Evolutionary conservation across 306 rosid genomes (phyloP), one percentile per base, ranked within the genome.

Genomic region (Calophaca sinica): DNA sequence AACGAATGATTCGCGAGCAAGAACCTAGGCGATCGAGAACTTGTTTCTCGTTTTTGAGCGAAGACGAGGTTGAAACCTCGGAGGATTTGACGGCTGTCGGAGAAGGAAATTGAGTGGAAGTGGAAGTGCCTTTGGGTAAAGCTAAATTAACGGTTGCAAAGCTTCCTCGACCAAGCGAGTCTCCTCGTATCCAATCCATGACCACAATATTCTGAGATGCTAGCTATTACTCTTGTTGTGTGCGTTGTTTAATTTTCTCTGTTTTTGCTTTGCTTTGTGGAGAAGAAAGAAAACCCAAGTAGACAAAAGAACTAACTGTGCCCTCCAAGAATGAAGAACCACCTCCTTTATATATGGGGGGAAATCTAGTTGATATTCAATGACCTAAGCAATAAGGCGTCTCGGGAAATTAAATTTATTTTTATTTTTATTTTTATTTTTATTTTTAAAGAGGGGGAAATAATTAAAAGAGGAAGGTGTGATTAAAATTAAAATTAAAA

Each of bases 171-270:
- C 99, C 99, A 41, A 96, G 49, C 0, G 82, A 64, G 9, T 85
- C 68, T 32, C 99, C 96, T 55, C 99, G 92, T 84, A 82, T 35
- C 99, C 98, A 96, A 63, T 85, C 89, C 99, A 96, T 91, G 48
- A 5, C 26, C 0, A 20, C 26, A 20, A 1, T 0, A 20, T 20
- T 20, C 26, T 20, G 26, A 20, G 26, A 20, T 20, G 26, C 26
- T 20, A 20, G 26, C 26, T 20, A 20, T 49, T 4, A 33, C n/a
- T 52, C 14, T 32, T 59, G 62, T 20, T 7, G 38, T 29, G 13
- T 46, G 33, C 4, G n/a, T 20, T 11, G 11, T n/a, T n/a, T n/a
- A n/a, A n/a, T n/a, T n/a, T n/a, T n/a, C n/a, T n/a, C 33, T 29
- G 63, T 28, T 58, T 2, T 14, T 62, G n/a, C n/a, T 49, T 26